Evolutionary conservation across 2,329 filamentous ascomycete genomes (phyloP), one percentile per base, ranked within the genome.

Genomic region (Curvularia lunata): DNA sequence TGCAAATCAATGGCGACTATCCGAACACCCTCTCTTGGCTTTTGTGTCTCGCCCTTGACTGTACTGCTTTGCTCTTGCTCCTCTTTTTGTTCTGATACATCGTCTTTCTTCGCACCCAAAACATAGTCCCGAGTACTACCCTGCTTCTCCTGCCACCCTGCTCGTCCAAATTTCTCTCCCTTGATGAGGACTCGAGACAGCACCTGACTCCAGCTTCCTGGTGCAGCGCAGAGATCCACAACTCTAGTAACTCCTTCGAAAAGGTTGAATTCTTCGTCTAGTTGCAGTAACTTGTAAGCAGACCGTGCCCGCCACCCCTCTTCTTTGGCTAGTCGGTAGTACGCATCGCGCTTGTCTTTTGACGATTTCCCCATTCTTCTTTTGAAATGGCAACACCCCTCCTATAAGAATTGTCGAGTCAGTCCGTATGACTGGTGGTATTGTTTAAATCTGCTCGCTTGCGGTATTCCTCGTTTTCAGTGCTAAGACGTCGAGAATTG

Each of bases 291-390:
- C 79, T 99, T 99, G 82, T 97, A 99, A 8, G 95, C 95, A 66
- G 92, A 97, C 56, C 95, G 86, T 27, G 95, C 95, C 34, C 95
- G 91, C 94, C 95, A 99, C 64, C 96, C 96, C 82, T 99, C 95
- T 78, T 99, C 95, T 80, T 99, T 99, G 18, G 95, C 95, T 8
- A 99, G 90, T 52, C 95, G 87, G 74, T 99, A 99, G 80, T 99
- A 99, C 45, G 93, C 93, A 77, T 99, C 95, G 52, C 95, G 91
- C 80, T 99, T 99, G 75, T 99, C 95, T 79, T 99, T 99, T 47
- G 94, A 98, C 1, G 95, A 97, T 77, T 98, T 98, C 1, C 93
- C 93, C 93, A 97, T 96, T 1, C 6, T 45, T 55, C 5, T 18
- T 16, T 40, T 2, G 28, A 10, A 16, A 28, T 5, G 32, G 16